Evolutionary conservation across 2,329 filamentous ascomycete species (phyloP).

Genomic region (Hirsutella rhossiliensis): DNA sequence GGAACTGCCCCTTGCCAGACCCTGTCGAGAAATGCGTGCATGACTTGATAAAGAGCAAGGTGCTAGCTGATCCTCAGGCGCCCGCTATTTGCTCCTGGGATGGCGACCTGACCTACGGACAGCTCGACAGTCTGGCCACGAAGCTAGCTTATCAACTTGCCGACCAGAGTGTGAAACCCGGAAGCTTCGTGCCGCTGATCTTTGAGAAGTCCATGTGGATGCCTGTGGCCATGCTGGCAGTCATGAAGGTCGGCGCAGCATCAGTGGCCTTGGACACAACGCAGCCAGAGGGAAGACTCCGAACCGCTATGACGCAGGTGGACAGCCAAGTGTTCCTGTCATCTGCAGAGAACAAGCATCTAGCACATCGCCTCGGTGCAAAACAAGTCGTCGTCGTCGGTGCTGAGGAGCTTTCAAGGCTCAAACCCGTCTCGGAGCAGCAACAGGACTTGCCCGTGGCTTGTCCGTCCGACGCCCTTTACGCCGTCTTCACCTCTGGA

Average conservation of each 20-base stretch:
- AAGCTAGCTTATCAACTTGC: too few species aligned
- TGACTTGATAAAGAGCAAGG: background rate
- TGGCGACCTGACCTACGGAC: constrained; percentile 24
- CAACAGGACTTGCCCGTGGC: too few species aligned
- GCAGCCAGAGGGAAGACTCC: background rate
- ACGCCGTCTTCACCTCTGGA: too few species aligned
- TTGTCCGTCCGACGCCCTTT: too few species aligned
- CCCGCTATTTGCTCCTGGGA: constrained; percentile 28
- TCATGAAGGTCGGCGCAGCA: background rate
- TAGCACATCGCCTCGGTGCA: too few species aligned
- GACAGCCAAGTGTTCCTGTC: background rate
- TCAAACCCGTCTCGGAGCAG: too few species aligned
- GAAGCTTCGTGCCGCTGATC: background rate
- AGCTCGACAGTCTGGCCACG: constrained; percentile 10
- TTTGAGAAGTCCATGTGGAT: constrained; percentile 1
- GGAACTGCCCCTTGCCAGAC: background rate
- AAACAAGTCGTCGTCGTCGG: too few species aligned
- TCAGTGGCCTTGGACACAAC: background rate
- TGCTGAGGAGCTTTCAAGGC: too few species aligned
- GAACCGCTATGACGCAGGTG: too few species aligned
- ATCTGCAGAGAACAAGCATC: background rate
- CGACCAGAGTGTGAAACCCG: too few species aligned
- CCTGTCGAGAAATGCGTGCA: background rate
- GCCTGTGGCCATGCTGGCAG: background rate
- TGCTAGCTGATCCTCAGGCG: constrained; percentile 7